Evolutionary conservation across 495 filamentous ascomycete species (phyloP).

Genomic region (Daldinia grandis): DNA sequence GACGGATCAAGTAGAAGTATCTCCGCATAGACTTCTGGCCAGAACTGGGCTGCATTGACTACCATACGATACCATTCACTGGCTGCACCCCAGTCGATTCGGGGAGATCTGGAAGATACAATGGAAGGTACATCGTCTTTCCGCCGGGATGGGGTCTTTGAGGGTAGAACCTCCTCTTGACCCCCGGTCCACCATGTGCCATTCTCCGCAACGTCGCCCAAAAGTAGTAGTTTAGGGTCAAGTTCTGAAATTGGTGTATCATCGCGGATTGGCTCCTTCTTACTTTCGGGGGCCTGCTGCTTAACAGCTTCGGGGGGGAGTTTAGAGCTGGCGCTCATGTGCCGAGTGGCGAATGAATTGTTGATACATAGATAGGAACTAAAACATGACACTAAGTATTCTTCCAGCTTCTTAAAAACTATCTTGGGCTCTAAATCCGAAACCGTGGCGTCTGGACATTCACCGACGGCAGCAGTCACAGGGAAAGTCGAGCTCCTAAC

Average conservation of each 20-base stretch:
- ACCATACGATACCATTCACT: constrained; percentile 81
- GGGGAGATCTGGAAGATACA: constrained; percentile 70
- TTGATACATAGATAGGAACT: constrained; percentile 76
- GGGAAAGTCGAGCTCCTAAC: constrained; percentile 35
- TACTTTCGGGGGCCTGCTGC: constrained; percentile 35
- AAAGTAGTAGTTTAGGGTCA: constrained; percentile 78
- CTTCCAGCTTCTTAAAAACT: constrained; percentile 77
- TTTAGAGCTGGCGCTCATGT: constrained; percentile 49
- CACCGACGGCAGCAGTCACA: constrained; percentile 7
- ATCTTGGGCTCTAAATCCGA: constrained; percentile 46
- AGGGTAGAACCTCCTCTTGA: constrained; percentile 53
- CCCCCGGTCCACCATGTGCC: constrained; percentile 84
- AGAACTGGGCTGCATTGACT: constrained; percentile 59
- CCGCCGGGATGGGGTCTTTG: constrained; percentile 46
- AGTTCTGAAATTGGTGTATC: constrained; percentile 57
- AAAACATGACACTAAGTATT: constrained; percentile 75
- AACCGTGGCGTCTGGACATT: constrained; percentile 25
- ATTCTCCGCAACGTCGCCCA: constrained; percentile 85
- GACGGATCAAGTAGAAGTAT: constrained; percentile 52
- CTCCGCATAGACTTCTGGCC: constrained; percentile 67
- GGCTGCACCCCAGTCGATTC: constrained; percentile 78
- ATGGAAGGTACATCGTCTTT: constrained; percentile 47
- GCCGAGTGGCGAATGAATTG: constrained; percentile 67
- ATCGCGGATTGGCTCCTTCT: constrained; percentile 41
- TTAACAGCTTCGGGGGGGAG: constrained; percentile 33